Percentiles rank a stretch among this genome's conserved stretches.
Evolutionary conservation across 2,329 filamentous ascomycete species (phyloP).

Genomic region (Amauroascus niger): DNA sequence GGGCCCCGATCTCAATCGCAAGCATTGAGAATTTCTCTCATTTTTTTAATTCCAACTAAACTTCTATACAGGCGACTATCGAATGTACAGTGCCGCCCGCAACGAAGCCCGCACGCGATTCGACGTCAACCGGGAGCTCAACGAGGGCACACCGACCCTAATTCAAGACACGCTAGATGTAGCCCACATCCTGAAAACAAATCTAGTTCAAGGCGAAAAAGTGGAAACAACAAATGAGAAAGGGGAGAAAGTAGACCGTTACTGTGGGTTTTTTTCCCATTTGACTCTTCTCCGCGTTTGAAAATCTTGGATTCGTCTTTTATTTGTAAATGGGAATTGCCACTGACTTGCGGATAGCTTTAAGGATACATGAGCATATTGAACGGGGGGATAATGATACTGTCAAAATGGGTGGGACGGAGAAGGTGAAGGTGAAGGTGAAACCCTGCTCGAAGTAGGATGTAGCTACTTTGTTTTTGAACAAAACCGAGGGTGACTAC

Average conservation of each 20-base stretch:
- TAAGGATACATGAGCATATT: slow-evolving; percentile 82
- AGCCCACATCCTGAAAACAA: slow-evolving; percentile 66
- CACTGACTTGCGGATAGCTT: slow-evolving; percentile 44
- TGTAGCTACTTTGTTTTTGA: no score
- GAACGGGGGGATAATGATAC: slow-evolving; percentile 91
- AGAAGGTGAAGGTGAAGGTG: slow-evolving; percentile 35
- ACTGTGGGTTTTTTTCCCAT: slow-evolving; percentile 27
- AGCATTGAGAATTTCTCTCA: neutral
- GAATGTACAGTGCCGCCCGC: slow-evolving; percentile 60
- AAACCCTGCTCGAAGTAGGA: slow-evolving; percentile 35
- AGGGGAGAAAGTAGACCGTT: slow-evolving; percentile 26
- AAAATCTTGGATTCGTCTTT: no score
- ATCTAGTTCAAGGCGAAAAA: slow-evolving; percentile 73
- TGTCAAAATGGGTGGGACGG: slow-evolving; percentile 54
- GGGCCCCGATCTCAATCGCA: neutral
- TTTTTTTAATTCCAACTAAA: slow-evolving; percentile 13
- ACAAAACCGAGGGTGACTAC: slow-evolving; percentile 11
- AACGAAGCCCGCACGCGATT: slow-evolving; percentile 65
- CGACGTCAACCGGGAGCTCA: slow-evolving; percentile 53
- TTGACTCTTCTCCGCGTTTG: neutral
- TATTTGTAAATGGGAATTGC: neutral
- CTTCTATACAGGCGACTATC: slow-evolving; percentile 53
- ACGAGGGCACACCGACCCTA: slow-evolving; percentile 51
- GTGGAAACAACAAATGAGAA: slow-evolving; percentile 32
- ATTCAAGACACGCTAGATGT: slow-evolving; percentile 76